Conservation (phyloP, 163 green algal genomes). For the Scenedesmus sp. region DNA sequence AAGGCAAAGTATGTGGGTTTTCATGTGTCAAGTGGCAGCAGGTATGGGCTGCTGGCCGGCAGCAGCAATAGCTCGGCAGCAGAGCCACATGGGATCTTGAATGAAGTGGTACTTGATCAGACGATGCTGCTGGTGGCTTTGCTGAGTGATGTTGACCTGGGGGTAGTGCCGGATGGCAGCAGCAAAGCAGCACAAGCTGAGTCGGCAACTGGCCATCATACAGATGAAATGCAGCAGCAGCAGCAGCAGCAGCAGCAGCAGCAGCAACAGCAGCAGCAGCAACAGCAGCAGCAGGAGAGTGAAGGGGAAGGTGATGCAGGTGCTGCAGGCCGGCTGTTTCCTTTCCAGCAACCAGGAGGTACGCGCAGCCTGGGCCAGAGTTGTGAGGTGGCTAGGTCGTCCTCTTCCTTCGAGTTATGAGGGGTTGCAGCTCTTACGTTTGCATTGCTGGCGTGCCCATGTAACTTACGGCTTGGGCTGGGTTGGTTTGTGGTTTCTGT, state of each 20-base stretch:
- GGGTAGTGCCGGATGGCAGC: not conserved
- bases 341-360: not conserved
- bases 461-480: no score
- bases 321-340: not conserved
- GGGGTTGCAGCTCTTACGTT: not conserved
- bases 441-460: not conserved
- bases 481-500: no score
- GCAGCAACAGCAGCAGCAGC: not conserved
- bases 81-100: not conserved
- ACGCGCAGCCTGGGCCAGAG: not conserved
- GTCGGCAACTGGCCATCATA: not conserved
- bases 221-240: not conserved
- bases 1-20: not conserved
- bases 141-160: not conserved
- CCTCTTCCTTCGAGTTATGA: no score
- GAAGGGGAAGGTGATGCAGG: not conserved
- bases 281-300: not conserved
- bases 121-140: conserved; percentile 16
- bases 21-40: not conserved
- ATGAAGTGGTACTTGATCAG: conserved; percentile 10
- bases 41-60: not conserved
- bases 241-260: not conserved
- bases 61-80: not conserved
- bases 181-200: not conserved
- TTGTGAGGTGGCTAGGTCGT: not conserved